Percentiles rank a stretch among this genome's conserved stretches.
Evolutionary conservation across 768 basidiomycete species (phyloP).

Genomic region (Russula ochroleuca): DNA sequence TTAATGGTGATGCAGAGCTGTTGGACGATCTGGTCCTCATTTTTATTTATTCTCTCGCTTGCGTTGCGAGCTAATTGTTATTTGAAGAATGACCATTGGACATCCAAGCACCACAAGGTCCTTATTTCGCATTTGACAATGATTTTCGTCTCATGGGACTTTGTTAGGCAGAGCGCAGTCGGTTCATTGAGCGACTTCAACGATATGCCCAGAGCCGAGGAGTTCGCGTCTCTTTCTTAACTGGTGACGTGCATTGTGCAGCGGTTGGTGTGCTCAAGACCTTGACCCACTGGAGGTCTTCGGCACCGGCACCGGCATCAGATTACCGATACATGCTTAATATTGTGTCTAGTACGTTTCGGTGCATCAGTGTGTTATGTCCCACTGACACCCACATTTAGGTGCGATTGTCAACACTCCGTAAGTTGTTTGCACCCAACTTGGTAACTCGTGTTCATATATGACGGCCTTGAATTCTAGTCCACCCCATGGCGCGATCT

Average conservation of each 20-base stretch:
- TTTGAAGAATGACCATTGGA: conserved; percentile 86
- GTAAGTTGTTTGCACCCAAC: conserved; percentile 41
- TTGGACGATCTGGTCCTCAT: conserved; percentile 76
- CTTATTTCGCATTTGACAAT: conserved; percentile 4
- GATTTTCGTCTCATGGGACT: conserved; percentile 9
- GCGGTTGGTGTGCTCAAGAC: conserved; percentile 79
- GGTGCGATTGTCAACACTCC: conserved; percentile 97
- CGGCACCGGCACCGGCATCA: conserved; percentile 45
- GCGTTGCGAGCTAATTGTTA: conserved; percentile 1
- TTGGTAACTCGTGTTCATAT: not conserved
- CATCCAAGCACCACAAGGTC: conserved; percentile 74
- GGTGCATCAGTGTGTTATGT: conserved; percentile 1
- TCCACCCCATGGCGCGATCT: conserved; percentile 68
- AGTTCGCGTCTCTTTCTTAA: conserved; percentile 77
- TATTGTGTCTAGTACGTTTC: conserved; percentile 63
- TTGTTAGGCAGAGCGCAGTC: conserved; percentile 81
- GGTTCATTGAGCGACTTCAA: conserved; percentile 79
- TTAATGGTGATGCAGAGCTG: conserved; percentile 88
- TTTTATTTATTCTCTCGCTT: conserved; percentile 24
- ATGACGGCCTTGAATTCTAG: conserved; percentile 25
- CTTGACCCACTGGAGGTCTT: conserved; percentile 47
- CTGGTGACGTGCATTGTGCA: conserved; percentile 92
- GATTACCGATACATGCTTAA: conserved; percentile 93
- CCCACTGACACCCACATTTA: conserved; percentile 30
- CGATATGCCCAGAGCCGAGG: conserved; percentile 56